phyloP scores from a whole-genome alignment of 257 asterid genomes.

The Forsythia suspensa region DNA sequence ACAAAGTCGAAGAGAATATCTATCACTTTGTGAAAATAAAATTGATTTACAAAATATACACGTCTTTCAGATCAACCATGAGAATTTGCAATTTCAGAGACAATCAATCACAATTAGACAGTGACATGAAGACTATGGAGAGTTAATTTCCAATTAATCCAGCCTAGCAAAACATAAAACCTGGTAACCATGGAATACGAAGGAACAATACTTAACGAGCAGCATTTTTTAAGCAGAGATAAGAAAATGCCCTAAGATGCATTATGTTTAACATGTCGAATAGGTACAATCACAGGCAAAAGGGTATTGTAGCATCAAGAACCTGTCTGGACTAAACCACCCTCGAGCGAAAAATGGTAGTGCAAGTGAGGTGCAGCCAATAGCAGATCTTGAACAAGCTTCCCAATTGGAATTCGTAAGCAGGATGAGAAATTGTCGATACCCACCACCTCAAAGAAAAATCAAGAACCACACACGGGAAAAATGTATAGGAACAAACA shows the following conservation, averaged over 20 bases:
- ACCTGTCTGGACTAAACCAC: not conserved
- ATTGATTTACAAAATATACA: not conserved
- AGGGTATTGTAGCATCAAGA: not conserved
- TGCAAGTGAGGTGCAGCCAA: not conserved
- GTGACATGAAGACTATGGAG: not conserved
- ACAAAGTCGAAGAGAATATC: not conserved
- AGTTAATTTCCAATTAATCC: not conserved
- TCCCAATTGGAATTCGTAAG: not conserved
- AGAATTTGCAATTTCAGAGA: not conserved
- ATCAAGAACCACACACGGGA: not conserved
- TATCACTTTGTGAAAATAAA: not conserved
- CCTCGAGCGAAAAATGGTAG: too few relatives aligned
- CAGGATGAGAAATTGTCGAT: not conserved
- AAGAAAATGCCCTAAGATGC: not conserved
- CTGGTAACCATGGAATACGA: not conserved
- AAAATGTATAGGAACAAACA: not conserved
- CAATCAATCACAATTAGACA: not conserved
- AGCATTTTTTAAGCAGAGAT: not conserved
- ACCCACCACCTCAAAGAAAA: slow-evolving; percentile 5
- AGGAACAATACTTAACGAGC: not conserved
- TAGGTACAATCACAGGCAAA: not conserved
- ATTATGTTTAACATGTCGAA: not conserved
- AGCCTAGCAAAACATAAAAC: not conserved
- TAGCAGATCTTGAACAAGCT: not conserved
- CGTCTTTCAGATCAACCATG: slow-evolving; percentile 2